Evolutionary conservation across 495 filamentous ascomycete species (phyloP), one percentile per base, ranked within the genome.

Genomic region (Beverwykella pulmonaria): DNA sequence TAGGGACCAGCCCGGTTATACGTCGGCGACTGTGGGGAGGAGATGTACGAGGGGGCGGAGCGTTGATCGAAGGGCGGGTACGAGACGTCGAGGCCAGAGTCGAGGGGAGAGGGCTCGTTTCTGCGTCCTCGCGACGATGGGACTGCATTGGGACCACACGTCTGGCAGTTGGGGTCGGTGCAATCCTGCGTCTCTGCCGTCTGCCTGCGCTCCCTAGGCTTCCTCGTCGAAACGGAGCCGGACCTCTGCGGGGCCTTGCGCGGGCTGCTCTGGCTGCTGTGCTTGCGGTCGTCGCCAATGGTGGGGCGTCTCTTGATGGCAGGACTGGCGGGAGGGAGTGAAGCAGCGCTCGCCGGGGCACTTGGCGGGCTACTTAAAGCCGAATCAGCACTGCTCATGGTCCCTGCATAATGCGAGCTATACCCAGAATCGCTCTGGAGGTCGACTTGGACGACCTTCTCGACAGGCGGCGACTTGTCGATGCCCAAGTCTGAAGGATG

Each of bases 371-470:
- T 53, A 67, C 67, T 72, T 80, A 68, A 76, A 30, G 75, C 80
- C 65, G 84, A 84, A 78, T 83, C 80, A 77, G 82, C 80, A 75
- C 80, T 83, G 73, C 78, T 79, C 65, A 76, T 77, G 27, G 84
- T 84, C 69, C 83, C 82, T 63, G 79, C 78, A 65, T 83, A 87
- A 75, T 82, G 86, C 80, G 81, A 87, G 65, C 85, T 88, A 79
- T 87, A 87, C 59, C 85, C 86, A 46, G 84, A 87, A 75, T 88
- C 86, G 75, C 83, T 87, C 59, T 79, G 79, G 68, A 77, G 76
- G 73, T 86, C 84, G 39, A 69, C 70, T 54, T 61, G 62, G 55
- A 64, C 39, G 17, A 55, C 55, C 61, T 66, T 70, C 56, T 65
- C 58, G 10, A 19, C 62, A 10, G 19, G 52, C 17, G 50, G 27